Evolutionary conservation across 495 filamentous ascomycete species (phyloP).

Genomic region (Hypoxylon subgilvum): DNA sequence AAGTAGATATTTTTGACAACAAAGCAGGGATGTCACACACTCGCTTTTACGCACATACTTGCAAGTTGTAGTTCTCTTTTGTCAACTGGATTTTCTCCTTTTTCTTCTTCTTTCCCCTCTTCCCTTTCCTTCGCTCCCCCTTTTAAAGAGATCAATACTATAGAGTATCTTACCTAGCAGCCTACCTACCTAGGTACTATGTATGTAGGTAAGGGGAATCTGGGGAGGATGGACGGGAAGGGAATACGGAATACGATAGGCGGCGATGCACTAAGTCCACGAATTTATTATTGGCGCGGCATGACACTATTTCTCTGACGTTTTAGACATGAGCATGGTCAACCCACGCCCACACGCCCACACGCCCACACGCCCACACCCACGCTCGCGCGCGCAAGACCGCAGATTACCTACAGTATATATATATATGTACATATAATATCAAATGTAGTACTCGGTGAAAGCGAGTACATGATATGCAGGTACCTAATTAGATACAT

Average conservation of each 20-base stretch:
- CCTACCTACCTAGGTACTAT: neutral
- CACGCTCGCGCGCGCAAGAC: too few relatives aligned
- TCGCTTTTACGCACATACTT: neutral
- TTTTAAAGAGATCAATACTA: neutral
- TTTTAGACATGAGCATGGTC: constrained; percentile 24
- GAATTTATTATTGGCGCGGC: constrained; percentile 31
- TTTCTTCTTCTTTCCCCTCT: neutral
- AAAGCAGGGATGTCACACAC: too few relatives aligned
- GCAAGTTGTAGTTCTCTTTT: neutral
- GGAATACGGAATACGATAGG: constrained; percentile 11
- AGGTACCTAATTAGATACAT: constrained; percentile 10
- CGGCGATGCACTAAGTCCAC: constrained; percentile 27
- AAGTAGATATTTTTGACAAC: neutral
- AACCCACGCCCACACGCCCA: neutral
- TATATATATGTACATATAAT: too few relatives aligned
- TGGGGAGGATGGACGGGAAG: neutral
- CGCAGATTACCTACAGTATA: too few relatives aligned
- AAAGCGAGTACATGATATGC: constrained; percentile 9
- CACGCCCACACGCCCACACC: too few relatives aligned
- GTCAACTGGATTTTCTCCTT: neutral
- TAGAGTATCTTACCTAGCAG: neutral
- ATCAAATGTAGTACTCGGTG: constrained; percentile 3
- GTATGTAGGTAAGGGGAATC: constrained; percentile 14
- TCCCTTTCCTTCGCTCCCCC: neutral
- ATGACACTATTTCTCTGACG: constrained; percentile 38